These are phyloP conservation scores for Kandelia obovata DNA, from an alignment of 345 rosid genomes.

Conservation along the genomic window DNA sequence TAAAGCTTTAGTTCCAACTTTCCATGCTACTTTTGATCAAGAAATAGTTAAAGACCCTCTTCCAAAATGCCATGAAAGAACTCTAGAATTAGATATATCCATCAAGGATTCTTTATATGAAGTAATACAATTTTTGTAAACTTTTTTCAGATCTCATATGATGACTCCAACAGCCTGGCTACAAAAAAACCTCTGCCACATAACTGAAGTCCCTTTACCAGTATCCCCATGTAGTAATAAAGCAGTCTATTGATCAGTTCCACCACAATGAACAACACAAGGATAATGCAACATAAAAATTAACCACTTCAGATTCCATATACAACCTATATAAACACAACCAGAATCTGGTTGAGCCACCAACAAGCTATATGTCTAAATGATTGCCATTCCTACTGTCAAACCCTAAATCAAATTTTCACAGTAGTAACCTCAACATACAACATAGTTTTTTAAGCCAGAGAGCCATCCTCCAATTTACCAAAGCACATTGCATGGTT, in stretches of 20 bases:
- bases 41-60: background rate
- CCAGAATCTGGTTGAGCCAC: too few relatives aligned
- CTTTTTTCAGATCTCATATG: too few relatives aligned
- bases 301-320: too few relatives aligned
- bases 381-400: background rate
- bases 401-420: background rate
- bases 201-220: too few relatives aligned
- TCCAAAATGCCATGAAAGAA: background rate
- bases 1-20: background rate
- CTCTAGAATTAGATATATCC: background rate
- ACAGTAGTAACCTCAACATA: background rate
- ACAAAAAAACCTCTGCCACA: too few relatives aligned
- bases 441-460: background rate
- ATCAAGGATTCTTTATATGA: background rate
- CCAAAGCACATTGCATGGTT: background rate
- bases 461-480: background rate
- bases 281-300: too few relatives aligned
- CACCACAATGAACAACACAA: too few relatives aligned
- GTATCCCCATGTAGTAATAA: too few relatives aligned
- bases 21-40: background rate
- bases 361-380: too few relatives aligned
- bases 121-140: background rate
- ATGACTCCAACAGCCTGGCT: too few relatives aligned
- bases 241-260: too few relatives aligned
- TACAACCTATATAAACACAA: too few relatives aligned